Evolutionary conservation across 2,329 filamentous ascomycete genomes (phyloP), one percentile per base, ranked within the genome.

Genomic region (Colletotrichum sp.): DNA sequence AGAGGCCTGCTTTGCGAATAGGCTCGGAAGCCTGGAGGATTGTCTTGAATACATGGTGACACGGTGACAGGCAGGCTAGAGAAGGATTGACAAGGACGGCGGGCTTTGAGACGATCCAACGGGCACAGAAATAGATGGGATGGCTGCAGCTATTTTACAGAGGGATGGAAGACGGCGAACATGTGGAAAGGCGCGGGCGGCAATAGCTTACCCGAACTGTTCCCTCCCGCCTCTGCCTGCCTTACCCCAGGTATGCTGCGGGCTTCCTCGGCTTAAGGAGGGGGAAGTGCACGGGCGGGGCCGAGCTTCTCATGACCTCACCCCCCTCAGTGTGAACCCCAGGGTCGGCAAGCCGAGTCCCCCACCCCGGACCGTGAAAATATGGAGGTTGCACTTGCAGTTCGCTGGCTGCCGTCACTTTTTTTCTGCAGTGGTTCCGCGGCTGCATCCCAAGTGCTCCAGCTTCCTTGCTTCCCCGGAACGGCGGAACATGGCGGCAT

Each of bases 1-100:
- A 36, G 85, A 78, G 81, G 85, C 82, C 83, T 87, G 86, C 79
- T 83, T 81, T 66, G 82, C 82, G n/a, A 86, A 77, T 76, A 84
- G 84, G 78, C 82, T 80, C 62, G 83, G 78, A 68, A 85, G 79
- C 76, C 82, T 80, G 72, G 83, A 80, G 57, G 84, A 81, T 80
- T 84, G 85, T 77, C 81, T 76, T 28, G 78, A 73, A 67, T 80
- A 76, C 84, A 85, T 86, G 67, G 65, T 80, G 77, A 39, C n/a
- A 77, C 77, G 69, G 69, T 73, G 70, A 60, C 28, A 62, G 24
- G 15, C 24, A 16, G 44, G 15, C 30, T 55, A 55, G 39, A 72
- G 67, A 52, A 59, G 69, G 36, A 36, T 60, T 62, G 66, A 44
- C 57, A 62, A 70, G n/a, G 21, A 71, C 10, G 16, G 12, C 26